Percentiles rank a stretch among this genome's conserved stretches.
phyloP scores from a whole-genome alignment of 495 filamentous ascomycete species.

The Hypoxylon cercidicola region DNA sequence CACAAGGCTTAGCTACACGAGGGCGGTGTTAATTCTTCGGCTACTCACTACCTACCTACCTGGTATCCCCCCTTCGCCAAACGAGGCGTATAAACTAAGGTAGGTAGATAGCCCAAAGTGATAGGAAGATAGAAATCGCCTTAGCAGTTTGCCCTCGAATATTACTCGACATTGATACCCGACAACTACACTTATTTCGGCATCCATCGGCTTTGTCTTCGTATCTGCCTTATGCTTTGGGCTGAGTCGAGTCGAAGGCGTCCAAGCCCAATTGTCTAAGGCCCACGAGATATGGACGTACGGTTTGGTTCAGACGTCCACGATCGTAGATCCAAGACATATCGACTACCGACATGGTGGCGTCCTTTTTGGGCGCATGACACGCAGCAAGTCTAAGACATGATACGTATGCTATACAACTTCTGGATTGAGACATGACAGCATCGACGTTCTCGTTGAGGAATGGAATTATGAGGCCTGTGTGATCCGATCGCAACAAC shows the following conservation, averaged over 20 bases:
- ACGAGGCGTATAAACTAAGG: neutral
- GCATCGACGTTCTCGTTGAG: slow-evolving; percentile 12
- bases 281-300: slow-evolving; percentile 18
- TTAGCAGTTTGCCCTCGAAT: neutral
- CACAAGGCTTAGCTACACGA: slow-evolving; percentile 19
- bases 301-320: neutral
- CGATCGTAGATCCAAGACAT: slow-evolving; percentile 30
- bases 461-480: slow-evolving; percentile 19
- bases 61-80: no score
- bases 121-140: no score
- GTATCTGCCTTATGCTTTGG: slow-evolving; percentile 5
- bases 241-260: slow-evolving; percentile 16
- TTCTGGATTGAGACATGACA: slow-evolving; percentile 19
- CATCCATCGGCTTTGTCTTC: slow-evolving; percentile 22
- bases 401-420: slow-evolving; percentile 6
- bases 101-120: neutral
- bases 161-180: neutral
- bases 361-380: slow-evolving; percentile 27
- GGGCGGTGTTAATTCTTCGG: slow-evolving; percentile 8
- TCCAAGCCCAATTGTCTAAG: slow-evolving; percentile 15
- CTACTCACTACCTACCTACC: no score
- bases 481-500: slow-evolving; percentile 8
- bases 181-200: neutral
- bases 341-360: slow-evolving; percentile 34
- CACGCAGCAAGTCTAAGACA: slow-evolving; percentile 17